Evolutionary conservation across 2,329 filamentous ascomycete genomes (phyloP).

Genomic region (Hypoxylon sp.): DNA sequence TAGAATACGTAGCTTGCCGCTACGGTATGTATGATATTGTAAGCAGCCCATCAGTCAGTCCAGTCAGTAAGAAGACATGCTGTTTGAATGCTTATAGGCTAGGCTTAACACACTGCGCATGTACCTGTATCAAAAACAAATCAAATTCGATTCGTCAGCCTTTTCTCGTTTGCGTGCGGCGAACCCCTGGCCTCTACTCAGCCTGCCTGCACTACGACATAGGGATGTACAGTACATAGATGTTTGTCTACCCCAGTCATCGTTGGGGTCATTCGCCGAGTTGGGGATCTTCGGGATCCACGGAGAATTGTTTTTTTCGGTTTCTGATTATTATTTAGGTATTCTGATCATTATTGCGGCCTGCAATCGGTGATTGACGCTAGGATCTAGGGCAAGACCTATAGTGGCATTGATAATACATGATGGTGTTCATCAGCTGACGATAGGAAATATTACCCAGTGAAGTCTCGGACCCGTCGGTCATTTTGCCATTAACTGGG

Average conservation of each 20-base stretch:
- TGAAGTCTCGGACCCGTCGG: slow-evolving; percentile 38
- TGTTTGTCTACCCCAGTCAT: slow-evolving; percentile 17
- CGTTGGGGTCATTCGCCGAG: slow-evolving; percentile 25
- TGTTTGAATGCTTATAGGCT: slow-evolving; percentile 40
- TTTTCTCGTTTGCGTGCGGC: slow-evolving; percentile 37
- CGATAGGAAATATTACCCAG: slow-evolving; percentile 33
- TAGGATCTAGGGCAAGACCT: slow-evolving; percentile 34
- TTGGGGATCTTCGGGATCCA: slow-evolving; percentile 29
- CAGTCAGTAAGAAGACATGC: slow-evolving; percentile 19
- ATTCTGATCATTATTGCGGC: slow-evolving; percentile 23
- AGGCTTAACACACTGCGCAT: slow-evolving; percentile 18
- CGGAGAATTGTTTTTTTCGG: slow-evolving; percentile 29
- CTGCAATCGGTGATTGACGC: slow-evolving; percentile 27
- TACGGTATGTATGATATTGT: slow-evolving; percentile 14
- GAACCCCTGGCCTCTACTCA: slow-evolving; percentile 38
- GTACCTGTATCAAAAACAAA: slow-evolving; percentile 22
- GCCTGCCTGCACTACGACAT: slow-evolving; percentile 37
- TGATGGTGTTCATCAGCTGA: slow-evolving; percentile 47
- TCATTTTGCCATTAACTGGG: slow-evolving; percentile 27
- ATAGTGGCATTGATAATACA: slow-evolving; percentile 35
- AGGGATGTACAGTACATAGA: slow-evolving; percentile 40
- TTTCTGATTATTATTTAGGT: slow-evolving; percentile 20
- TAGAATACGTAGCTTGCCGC: no score
- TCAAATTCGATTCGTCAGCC: slow-evolving; percentile 41
- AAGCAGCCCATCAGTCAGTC: slow-evolving; percentile 21